Evolutionary conservation across 306 rosid genomes (phyloP).

Genomic region (Mucuna pruriens): DNA sequence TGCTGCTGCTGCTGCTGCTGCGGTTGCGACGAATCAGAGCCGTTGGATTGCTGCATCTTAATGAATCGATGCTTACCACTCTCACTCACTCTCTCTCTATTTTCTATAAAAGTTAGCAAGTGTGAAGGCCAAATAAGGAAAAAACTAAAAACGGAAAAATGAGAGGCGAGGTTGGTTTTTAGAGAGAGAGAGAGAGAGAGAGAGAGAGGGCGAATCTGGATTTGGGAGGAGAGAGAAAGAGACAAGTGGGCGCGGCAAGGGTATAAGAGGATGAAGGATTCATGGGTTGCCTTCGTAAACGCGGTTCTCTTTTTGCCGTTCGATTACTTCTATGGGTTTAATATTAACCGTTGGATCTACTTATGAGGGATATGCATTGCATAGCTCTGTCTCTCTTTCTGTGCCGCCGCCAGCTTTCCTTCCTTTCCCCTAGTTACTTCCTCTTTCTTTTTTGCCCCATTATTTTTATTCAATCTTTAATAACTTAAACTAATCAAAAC

Average conservation of each 20-base stretch:
- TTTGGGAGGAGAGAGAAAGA: conserved; percentile 25
- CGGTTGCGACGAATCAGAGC: conserved; percentile 62
- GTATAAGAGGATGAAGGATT: conserved; percentile 66
- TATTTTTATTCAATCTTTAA: too few species aligned
- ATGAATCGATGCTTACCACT: conserved; percentile 7
- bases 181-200: conserved; percentile 47
- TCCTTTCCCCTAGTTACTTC: background rate
- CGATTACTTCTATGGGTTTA: conserved; percentile 40
- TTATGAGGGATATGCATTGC: conserved; percentile 40
- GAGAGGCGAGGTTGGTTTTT: background rate
- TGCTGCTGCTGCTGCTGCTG: conserved; percentile 51
- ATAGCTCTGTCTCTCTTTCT: conserved; percentile 1
- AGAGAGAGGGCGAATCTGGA: conserved; percentile 45
- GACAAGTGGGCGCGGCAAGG: conserved; percentile 52
- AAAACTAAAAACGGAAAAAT: background rate
- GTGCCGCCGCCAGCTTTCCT: conserved; percentile 47
- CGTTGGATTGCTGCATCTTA: conserved; percentile 88
- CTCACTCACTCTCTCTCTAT: background rate
- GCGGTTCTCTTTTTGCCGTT: conserved; percentile 59
- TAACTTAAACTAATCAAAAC: too few species aligned
- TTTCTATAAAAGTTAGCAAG: background rate
- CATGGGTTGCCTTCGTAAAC: conserved; percentile 67
- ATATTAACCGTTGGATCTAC: conserved; percentile 51
- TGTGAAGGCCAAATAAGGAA: conserved; percentile 19
- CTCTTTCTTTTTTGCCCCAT: background rate